A percentile compares a stretch with the other conserved stretches of the same genome.
phyloP scores from a whole-genome alignment of 306 rosid genomes.

The Fragaria nilgerrensis region DNA sequence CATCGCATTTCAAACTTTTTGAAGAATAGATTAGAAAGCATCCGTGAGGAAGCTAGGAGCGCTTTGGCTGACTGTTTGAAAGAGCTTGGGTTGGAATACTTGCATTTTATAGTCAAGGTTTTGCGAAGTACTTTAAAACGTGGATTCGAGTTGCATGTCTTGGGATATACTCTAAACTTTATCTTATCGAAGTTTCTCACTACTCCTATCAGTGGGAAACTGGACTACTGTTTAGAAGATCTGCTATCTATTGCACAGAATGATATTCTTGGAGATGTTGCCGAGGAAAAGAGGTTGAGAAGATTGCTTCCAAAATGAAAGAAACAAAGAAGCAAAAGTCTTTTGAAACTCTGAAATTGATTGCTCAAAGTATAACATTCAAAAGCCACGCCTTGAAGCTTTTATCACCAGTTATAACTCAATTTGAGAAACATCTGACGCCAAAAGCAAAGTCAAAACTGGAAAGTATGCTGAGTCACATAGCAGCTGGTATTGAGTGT shows the following conservation, averaged over 20 bases:
- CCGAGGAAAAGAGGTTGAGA: constrained; percentile 91
- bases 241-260: constrained; percentile 71
- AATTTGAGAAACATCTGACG: constrained; percentile 56
- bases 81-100: constrained; percentile 87
- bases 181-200: constrained; percentile 69
- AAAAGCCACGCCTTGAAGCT: constrained; percentile 66
- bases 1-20: constrained; percentile 83
- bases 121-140: constrained; percentile 70
- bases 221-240: constrained; percentile 85
- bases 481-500: constrained; percentile 81
- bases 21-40: constrained; percentile 77
- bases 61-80: constrained; percentile 83
- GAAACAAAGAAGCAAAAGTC: constrained; percentile 78
- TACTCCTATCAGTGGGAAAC: constrained; percentile 52
- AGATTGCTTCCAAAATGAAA: constrained; percentile 95
- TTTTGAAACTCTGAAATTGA: constrained; percentile 71
- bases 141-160: constrained; percentile 90
- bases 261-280: constrained; percentile 86
- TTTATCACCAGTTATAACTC: constrained; percentile 62
- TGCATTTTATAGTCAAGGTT: constrained; percentile 73
- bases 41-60: constrained; percentile 90
- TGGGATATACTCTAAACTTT: constrained; percentile 81
- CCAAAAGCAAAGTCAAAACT: constrained; percentile 67
- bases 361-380: constrained; percentile 75
- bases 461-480: constrained; percentile 71